Evolutionary conservation across 2,329 filamentous ascomycete species (phyloP).

Genomic region (Neonectria sp.): DNA sequence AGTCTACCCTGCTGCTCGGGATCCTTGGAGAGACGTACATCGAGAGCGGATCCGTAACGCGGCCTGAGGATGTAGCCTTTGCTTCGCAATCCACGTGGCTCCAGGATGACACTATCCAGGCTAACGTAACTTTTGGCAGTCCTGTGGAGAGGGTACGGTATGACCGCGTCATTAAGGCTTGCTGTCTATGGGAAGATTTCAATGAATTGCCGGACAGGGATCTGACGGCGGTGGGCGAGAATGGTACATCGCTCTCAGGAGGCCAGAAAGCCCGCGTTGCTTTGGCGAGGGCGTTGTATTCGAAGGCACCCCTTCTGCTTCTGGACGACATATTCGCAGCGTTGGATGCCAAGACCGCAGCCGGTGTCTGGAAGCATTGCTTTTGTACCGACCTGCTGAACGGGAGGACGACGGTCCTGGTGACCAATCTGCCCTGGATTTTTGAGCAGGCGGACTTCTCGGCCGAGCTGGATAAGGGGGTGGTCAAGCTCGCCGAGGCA

Average conservation of each 20-base stretch:
- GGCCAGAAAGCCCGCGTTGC: slow-evolving; percentile 71
- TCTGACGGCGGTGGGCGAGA: slow-evolving; percentile 67
- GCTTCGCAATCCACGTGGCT: slow-evolving; percentile 72
- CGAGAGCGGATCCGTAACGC: slow-evolving; percentile 62
- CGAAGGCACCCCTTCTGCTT: slow-evolving; percentile 67
- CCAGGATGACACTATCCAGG: slow-evolving; percentile 69
- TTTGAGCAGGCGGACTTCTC: slow-evolving; percentile 65
- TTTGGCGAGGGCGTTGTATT: slow-evolving; percentile 71
- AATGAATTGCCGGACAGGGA: slow-evolving; percentile 66
- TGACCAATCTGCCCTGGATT: slow-evolving; percentile 71
- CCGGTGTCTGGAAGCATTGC: slow-evolving; percentile 69
- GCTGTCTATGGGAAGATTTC: slow-evolving; percentile 67
- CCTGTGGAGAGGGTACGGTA: slow-evolving; percentile 68
- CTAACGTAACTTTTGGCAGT: slow-evolving; percentile 70
- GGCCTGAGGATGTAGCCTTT: slow-evolving; percentile 68
- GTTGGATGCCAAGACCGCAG: slow-evolving; percentile 71
- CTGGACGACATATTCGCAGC: slow-evolving; percentile 74
- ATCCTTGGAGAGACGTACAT: slow-evolving; percentile 70
- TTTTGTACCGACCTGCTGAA: slow-evolving; percentile 70
- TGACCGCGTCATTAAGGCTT: slow-evolving; percentile 68
- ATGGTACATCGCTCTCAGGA: slow-evolving; percentile 69
- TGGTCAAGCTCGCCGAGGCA: slow-evolving; percentile 57
- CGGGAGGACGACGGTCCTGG: slow-evolving; percentile 69
- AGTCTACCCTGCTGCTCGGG: slow-evolving; percentile 68
- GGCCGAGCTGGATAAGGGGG: slow-evolving; percentile 63